phyloP scores from a whole-genome alignment of 106 monocot genomes.

The Acorus calamus region DNA sequence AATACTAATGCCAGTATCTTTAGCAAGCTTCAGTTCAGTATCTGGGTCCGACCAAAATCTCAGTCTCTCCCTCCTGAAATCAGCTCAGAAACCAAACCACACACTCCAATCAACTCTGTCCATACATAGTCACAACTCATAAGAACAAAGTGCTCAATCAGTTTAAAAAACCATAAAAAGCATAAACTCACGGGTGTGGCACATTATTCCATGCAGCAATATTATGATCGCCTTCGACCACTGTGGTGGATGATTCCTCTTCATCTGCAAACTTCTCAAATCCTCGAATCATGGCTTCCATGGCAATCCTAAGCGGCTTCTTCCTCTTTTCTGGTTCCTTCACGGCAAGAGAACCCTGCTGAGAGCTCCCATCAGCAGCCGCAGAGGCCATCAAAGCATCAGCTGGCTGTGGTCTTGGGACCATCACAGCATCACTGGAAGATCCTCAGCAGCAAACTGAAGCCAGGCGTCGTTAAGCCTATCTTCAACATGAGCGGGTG shows the following conservation, averaged over 20 bases:
- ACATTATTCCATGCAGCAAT: conserved; percentile 95
- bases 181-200: conserved; percentile 51
- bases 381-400: conserved; percentile 50
- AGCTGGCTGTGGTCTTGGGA: conserved; percentile 17
- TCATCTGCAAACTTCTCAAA: conserved; percentile 47
- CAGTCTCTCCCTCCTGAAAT: conserved; percentile 64
- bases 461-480: conserved; percentile 85
- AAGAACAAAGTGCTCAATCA: neutral
- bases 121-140: neutral
- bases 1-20: conserved; percentile 75
- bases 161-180: neutral
- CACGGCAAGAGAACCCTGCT: conserved; percentile 16
- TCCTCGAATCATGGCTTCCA: conserved; percentile 89
- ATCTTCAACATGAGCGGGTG: conserved; percentile 95
- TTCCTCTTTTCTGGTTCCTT: conserved; percentile 4
- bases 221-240: conserved; percentile 37
- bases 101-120: too few species aligned
- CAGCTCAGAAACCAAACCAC: neutral
- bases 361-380: conserved; percentile 58
- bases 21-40: conserved; percentile 72
- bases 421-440: conserved; percentile 13
- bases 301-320: conserved; percentile 48
- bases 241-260: conserved; percentile 11
- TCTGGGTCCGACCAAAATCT: conserved; percentile 99
- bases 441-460: conserved; percentile 66